Conservation (phyloP, 129 eudicot genomes). For the Flaveria robusta region DNA sequence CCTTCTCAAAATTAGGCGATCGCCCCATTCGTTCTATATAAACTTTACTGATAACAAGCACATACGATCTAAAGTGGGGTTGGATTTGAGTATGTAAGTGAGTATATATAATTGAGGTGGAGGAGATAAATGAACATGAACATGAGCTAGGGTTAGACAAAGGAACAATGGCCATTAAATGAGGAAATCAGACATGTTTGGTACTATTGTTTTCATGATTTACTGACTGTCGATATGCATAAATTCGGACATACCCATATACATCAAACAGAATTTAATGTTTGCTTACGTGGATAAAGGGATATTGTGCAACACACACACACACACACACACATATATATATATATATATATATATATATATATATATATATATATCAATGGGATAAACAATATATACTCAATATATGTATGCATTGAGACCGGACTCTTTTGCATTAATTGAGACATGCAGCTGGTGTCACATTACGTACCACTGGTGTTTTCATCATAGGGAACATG, state of each 20-base stretch:
- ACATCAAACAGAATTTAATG: constrained; percentile 23
- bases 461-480: neutral
- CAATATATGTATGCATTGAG: neutral
- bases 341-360: too few species aligned
- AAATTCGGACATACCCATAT: constrained; percentile 29
- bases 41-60: neutral
- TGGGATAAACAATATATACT: neutral
- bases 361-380: neutral
- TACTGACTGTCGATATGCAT: constrained; percentile 17
- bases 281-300: neutral
- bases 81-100: neutral
- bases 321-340: too few species aligned
- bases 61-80: neutral
- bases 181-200: constrained; percentile 29
- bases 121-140: neutral
- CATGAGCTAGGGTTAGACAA: neutral
- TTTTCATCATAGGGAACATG: constrained; percentile 5
- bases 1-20: constrained; percentile 50
- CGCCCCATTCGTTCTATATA: constrained; percentile 43
- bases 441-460: too few species aligned
- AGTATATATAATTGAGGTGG: constrained; percentile 13
- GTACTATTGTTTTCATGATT: constrained; percentile 28
- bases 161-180: constrained; percentile 10
- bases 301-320: too few species aligned
- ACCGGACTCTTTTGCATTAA: neutral